Conservation (phyloP, 352 stramenopile genomes). For the Phytopythium mirpurense region DNA sequence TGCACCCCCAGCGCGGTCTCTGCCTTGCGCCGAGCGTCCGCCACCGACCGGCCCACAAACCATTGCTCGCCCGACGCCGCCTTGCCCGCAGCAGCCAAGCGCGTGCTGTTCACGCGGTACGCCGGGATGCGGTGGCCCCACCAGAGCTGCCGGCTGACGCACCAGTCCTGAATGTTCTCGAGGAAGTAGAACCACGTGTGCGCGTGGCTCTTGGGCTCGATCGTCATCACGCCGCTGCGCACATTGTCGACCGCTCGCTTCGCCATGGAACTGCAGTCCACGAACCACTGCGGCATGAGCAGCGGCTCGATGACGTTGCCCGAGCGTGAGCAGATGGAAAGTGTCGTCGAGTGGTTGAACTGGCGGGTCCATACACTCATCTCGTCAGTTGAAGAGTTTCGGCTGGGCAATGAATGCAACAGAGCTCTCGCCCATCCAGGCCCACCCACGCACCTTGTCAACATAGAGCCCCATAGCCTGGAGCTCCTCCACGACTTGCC, state of each 20-base stretch:
- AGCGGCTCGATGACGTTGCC: conserved; percentile 99
- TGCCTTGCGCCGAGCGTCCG: conserved; percentile 89
- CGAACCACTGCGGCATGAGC: conserved; percentile 99
- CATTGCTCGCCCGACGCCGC: conserved; percentile 62
- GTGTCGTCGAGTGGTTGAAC: conserved; percentile 67
- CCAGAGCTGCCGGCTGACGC: conserved; percentile 98
- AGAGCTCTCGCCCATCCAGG: neutral
- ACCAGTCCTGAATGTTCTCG: conserved; percentile 99
- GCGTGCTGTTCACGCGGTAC: conserved; percentile 84
- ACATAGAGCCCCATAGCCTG: conserved; percentile 85
- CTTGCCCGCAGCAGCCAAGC: conserved; percentile 11
- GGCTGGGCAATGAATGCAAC: neutral
- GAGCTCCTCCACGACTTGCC: conserved; percentile 90
- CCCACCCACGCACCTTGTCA: conserved; percentile 88
- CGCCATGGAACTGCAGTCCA: conserved; percentile 96
- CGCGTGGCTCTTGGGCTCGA: conserved; percentile 91
- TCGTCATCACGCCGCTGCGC: conserved; percentile 90
- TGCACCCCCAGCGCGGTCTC: conserved; percentile 70
- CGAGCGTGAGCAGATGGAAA: conserved; percentile 97
- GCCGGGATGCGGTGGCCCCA: conserved; percentile 99
- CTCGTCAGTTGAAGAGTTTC: neutral
- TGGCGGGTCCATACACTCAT: conserved; percentile 12
- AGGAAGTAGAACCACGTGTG: conserved; percentile 98
- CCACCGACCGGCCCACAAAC: conserved; percentile 93
- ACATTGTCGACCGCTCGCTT: conserved; percentile 92